A percentile compares a stretch with the other conserved stretches of the same genome.
phyloP scores from a whole-genome alignment of 805 yeast species.

The Wickerhamiella parazyma region DNA sequence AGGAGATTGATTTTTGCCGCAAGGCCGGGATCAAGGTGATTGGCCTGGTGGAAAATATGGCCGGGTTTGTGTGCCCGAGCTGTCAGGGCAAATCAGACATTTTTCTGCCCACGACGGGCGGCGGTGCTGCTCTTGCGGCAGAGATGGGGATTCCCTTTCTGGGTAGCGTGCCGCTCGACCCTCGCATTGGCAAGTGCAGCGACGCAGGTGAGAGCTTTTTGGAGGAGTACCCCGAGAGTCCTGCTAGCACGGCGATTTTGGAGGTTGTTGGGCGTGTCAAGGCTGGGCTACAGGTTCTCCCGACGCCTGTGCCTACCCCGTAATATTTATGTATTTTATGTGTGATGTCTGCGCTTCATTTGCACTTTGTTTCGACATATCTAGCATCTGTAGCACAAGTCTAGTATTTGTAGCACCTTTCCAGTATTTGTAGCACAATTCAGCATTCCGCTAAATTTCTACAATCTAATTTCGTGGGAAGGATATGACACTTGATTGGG shows the following conservation, averaged over 20 bases:
- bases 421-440: no score
- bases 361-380: no score
- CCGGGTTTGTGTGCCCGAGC: slow-evolving; percentile 94
- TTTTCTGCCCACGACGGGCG: slow-evolving; percentile 93
- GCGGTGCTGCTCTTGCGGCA: slow-evolving; percentile 71
- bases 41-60: slow-evolving; percentile 94
- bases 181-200: slow-evolving; percentile 80
- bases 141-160: slow-evolving; percentile 67
- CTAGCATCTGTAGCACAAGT: no score
- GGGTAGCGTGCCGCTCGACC: slow-evolving; percentile 92
- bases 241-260: slow-evolving; percentile 76
- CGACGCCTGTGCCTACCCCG: slow-evolving; percentile 4
- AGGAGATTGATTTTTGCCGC: slow-evolving; percentile 86
- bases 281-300: neutral
- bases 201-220: slow-evolving; percentile 72
- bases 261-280: slow-evolving; percentile 44
- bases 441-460: no score
- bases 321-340: neutral
- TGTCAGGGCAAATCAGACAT: slow-evolving; percentile 84
- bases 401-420: no score
- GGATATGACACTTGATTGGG: no score
- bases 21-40: slow-evolving; percentile 77
- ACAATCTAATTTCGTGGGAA: no score
- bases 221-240: slow-evolving; percentile 78
- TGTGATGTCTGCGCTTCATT: no score